A percentile compares a stretch with the other conserved stretches of the same genome.
Conservation (phyloP, 2,329 filamentous ascomycete genomes). For the Fusarium graminum region DNA sequence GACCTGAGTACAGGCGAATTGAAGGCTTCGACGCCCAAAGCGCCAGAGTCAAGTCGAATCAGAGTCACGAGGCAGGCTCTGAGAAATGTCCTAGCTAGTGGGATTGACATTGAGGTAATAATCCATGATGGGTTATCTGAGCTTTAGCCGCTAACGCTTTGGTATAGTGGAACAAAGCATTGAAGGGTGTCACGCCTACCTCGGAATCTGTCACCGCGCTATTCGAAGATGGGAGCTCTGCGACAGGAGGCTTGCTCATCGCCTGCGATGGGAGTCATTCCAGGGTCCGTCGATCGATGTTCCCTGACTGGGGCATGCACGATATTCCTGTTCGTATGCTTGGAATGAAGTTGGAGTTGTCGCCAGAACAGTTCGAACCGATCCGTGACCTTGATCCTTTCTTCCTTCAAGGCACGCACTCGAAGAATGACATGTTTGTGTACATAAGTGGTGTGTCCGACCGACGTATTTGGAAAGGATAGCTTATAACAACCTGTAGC, state of each 20-base stretch:
- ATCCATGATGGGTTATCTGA: accelerated
- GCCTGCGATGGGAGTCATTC: conserved; percentile 66
- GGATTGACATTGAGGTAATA: conserved; percentile 61
- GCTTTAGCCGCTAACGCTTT: neutral
- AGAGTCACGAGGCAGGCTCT: conserved; percentile 63
- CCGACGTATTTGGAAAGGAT: accelerated
- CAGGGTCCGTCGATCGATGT: conserved; percentile 55
- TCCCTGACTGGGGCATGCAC: conserved; percentile 54
- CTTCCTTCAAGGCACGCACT: conserved; percentile 67
- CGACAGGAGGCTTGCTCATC: conserved; percentile 59
- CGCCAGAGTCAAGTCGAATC: conserved; percentile 60
- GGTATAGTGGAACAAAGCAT: conserved; percentile 57
- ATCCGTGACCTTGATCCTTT: conserved; percentile 64
- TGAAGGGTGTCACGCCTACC: conserved; percentile 50
- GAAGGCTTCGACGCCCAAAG: conserved; percentile 57
- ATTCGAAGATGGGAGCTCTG: conserved; percentile 62
- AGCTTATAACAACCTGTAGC: conserved; percentile 49
- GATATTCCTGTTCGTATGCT: conserved; percentile 63
- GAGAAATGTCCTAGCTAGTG: conserved; percentile 60
- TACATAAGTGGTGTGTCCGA: conserved; percentile 63
- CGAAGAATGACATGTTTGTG: conserved; percentile 63
- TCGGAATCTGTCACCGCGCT: conserved; percentile 55
- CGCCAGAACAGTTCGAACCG: conserved; percentile 56
- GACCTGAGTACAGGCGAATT: conserved; percentile 65
- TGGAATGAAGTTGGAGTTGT: conserved; percentile 60